These are phyloP conservation scores for Arthromyces matolae DNA, from an alignment of 768 basidiomycete species.

Conservation along the genomic window DNA sequence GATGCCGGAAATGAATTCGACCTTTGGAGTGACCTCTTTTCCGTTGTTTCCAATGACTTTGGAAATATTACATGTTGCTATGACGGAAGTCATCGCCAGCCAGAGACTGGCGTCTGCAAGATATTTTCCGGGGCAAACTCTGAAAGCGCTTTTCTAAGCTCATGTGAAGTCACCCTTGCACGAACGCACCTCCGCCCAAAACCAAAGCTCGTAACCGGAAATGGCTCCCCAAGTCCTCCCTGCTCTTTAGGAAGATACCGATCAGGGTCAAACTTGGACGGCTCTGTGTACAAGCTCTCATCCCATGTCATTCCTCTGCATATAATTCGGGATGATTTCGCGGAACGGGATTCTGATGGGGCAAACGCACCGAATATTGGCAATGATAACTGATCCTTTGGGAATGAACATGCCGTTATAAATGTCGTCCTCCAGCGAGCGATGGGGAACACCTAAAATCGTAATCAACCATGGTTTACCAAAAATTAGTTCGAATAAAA, in stretches of 20 bases:
- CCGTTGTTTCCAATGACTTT: too few relatives aligned
- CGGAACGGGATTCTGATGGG: not conserved
- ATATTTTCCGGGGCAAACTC: too few relatives aligned
- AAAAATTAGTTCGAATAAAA: not conserved
- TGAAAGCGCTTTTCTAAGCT: too few relatives aligned
- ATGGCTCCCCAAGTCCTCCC: conserved; percentile 21
- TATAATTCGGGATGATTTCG: not conserved
- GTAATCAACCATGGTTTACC: not conserved
- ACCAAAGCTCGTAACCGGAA: conserved; percentile 22
- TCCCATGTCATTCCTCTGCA: conserved; percentile 25
- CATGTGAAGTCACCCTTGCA: too few relatives aligned
- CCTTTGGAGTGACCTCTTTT: too few relatives aligned
- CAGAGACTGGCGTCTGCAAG: too few relatives aligned
- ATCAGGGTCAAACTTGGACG: conserved; percentile 23
- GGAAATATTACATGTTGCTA: too few relatives aligned
- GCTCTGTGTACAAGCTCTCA: conserved; percentile 21
- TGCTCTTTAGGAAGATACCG: conserved; percentile 22
- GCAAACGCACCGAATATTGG: conserved; percentile 21
- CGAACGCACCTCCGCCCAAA: conserved; percentile 30
- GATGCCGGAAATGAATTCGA: too few relatives aligned
- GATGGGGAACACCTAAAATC: conserved; percentile 18
- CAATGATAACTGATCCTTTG: conserved; percentile 26
- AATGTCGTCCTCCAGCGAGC: conserved; percentile 23
- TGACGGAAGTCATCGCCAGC: too few relatives aligned
- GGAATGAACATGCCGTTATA: conserved; percentile 36